Evolutionary conservation across 164 flowering plant genomes (phyloP), one percentile per base, ranked within the genome.

Genomic region (Santalum album): DNA sequence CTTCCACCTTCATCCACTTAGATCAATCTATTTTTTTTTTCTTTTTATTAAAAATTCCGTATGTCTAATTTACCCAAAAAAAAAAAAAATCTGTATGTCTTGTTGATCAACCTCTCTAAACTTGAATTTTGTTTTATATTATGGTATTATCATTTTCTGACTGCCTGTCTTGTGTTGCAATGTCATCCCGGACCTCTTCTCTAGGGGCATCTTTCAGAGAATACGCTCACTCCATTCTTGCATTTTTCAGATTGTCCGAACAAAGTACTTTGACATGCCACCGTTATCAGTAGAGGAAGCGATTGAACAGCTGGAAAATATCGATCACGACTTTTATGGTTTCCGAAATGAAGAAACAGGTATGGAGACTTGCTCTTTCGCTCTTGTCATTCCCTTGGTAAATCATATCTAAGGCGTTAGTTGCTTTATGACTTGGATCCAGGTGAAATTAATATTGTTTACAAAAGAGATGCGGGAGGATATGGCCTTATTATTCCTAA

Each of bases 321-420:
- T 91, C 26, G 81, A 81, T 67, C 98, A 91, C 67, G 95, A 82
- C 71, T 91, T 91, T 72, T 91, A 84, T 62, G 95, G 74, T 49
- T 91, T 91, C 58, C 79, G 87, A 39, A 88, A 91, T 68, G 92
- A 86, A 65, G 92, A 86, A 66, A 88, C 92, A 47, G 96, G 98
- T 91, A 74, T 22, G 56, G 27, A 49, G 62, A 9, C 34, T 29
- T 15, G 7, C 2, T 23, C 11, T 4, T 6, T 7, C 10, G 49
- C 35, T 53, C 39, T 38, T 29, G 29, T 11, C 42, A 11, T 17
- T 0, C 7, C 25, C 2, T 48, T 22, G 1, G 17, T 20, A 5
- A 17, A 17, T 51, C 5, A 12, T 21, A 12, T 53, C 32, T 44
- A 36, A 48, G 11, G 24, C 19, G 54, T 25, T 20, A 54, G 10